Percentiles rank a stretch among this genome's conserved stretches.
These are phyloP conservation scores for Dictyostelium discoideum DNA, from an alignment of 78 protist species.

Conservation along the genomic window DNA sequence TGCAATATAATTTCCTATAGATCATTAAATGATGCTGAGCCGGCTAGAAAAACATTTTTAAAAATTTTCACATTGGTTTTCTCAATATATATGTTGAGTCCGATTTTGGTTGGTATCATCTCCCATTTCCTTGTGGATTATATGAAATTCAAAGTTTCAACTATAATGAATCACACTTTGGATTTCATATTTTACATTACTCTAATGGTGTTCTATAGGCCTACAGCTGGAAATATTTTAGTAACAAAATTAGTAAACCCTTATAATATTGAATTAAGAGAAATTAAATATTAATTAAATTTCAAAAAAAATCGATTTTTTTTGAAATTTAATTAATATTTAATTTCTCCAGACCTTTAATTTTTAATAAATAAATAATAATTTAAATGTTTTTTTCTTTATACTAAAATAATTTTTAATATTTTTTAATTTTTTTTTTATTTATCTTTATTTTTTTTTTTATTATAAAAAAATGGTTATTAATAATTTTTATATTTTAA, in stretches of 20 bases:
- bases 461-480: too few species aligned
- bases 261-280: neutral
- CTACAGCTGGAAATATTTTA: neutral
- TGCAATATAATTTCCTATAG: neutral
- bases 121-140: neutral
- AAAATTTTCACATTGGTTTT: neutral
- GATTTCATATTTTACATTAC: neutral
- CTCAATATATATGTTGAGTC: neutral
- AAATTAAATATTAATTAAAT: too few species aligned
- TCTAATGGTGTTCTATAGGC: neutral
- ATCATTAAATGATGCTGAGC: neutral
- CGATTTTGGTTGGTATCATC: neutral
- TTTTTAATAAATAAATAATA: too few species aligned
- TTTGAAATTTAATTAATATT: too few species aligned
- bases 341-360: too few species aligned
- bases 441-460: too few species aligned
- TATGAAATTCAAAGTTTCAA: neutral
- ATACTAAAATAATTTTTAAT: too few species aligned
- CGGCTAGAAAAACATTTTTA: neutral
- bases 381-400: too few species aligned
- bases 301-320: too few species aligned
- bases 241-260: neutral
- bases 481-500: too few species aligned
- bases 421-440: too few species aligned
- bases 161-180: neutral